phyloP scores from a whole-genome alignment of 164 flowering plant genomes.

The Liriodendron chinense region DNA sequence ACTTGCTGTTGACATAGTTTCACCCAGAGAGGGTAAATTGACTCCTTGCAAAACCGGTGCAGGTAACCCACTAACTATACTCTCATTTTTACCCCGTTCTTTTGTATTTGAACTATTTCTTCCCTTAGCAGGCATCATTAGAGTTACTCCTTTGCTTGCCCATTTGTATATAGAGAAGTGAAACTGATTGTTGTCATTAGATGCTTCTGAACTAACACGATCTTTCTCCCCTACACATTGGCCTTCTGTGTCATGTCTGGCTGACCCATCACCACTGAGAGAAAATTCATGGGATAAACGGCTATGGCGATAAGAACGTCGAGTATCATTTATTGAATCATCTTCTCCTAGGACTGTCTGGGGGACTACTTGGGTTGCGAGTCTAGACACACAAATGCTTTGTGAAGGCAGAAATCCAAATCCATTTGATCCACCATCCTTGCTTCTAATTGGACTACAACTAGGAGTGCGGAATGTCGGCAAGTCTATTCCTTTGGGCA shows the following conservation, averaged over 20 bases:
- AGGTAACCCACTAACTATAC: slow-evolving; percentile 13
- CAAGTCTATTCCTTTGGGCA: slow-evolving; percentile 37
- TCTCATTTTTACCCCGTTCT: slow-evolving; percentile 22
- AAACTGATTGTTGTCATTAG: slow-evolving; percentile 31
- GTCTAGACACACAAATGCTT: slow-evolving; percentile 31
- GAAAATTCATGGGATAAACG: slow-evolving; percentile 38
- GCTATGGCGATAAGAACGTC: slow-evolving; percentile 30
- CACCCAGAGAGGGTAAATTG: slow-evolving; percentile 9
- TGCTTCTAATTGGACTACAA: slow-evolving; percentile 26
- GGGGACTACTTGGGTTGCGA: slow-evolving; percentile 21
- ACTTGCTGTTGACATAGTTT: slow-evolving; percentile 2
- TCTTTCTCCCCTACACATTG: slow-evolving; percentile 13
- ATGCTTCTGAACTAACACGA: slow-evolving; percentile 22
- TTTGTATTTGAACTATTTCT: slow-evolving; percentile 27
- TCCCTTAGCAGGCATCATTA: slow-evolving; percentile 37
- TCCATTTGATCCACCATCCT: slow-evolving; percentile 27
- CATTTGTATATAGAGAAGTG: slow-evolving; percentile 95
- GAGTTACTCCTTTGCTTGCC: slow-evolving; percentile 67
- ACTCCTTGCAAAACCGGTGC: slow-evolving; percentile 7
- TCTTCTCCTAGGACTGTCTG: slow-evolving; percentile 24
- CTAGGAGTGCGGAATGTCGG: slow-evolving; percentile 29
- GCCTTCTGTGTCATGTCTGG: slow-evolving; percentile 20
- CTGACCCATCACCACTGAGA: slow-evolving; percentile 23
- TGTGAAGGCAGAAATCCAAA: slow-evolving; percentile 28
- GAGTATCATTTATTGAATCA: slow-evolving; percentile 25